Conservation (phyloP, 2,329 filamentous ascomycete species). For the Colletotrichum filicis region DNA sequence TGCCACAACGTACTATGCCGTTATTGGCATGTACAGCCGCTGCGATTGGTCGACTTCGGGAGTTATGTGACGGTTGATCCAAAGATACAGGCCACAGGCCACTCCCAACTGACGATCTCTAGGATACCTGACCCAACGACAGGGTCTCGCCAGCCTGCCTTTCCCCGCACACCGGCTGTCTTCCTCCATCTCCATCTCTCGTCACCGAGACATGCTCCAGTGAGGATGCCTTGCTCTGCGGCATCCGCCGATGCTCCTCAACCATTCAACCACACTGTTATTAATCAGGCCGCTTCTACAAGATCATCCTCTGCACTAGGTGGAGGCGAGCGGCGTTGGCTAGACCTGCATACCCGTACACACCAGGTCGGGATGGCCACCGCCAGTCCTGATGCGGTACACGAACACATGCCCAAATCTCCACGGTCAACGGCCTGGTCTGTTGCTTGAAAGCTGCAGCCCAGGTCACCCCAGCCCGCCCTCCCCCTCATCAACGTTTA, state of each 20-base stretch:
- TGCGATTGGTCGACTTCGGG: slow-evolving; percentile 9
- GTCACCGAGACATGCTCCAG: slow-evolving; percentile 9
- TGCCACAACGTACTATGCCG: slow-evolving; percentile 28
- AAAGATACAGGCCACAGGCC: slow-evolving; percentile 7
- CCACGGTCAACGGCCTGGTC: not conserved
- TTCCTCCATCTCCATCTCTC: slow-evolving; percentile 1
- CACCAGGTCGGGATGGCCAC: slow-evolving; percentile 4
- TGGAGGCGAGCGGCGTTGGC: slow-evolving; percentile 8
- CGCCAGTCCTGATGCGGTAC: slow-evolving; percentile 14
- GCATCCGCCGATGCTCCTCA: slow-evolving; percentile 5
- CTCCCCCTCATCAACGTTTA: slow-evolving; percentile 6
- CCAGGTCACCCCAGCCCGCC: slow-evolving; percentile 9
- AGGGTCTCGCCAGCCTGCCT: slow-evolving; percentile 9
- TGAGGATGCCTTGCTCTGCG: not conserved
- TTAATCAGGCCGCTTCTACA: not conserved
- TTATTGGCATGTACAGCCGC: slow-evolving; percentile 36
- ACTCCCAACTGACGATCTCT: slow-evolving; percentile 6
- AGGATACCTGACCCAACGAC: slow-evolving; percentile 22
- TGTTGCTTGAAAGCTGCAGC: not conserved
- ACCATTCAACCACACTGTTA: not conserved
- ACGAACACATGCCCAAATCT: slow-evolving; percentile 21
- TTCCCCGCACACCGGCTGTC: slow-evolving; percentile 22
- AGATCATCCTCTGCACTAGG: not conserved
- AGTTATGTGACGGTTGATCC: slow-evolving; percentile 8
- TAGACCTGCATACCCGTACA: slow-evolving; percentile 28